Conservation (phyloP, 352 stramenopile species). For the Peronospora farinosa region DNA sequence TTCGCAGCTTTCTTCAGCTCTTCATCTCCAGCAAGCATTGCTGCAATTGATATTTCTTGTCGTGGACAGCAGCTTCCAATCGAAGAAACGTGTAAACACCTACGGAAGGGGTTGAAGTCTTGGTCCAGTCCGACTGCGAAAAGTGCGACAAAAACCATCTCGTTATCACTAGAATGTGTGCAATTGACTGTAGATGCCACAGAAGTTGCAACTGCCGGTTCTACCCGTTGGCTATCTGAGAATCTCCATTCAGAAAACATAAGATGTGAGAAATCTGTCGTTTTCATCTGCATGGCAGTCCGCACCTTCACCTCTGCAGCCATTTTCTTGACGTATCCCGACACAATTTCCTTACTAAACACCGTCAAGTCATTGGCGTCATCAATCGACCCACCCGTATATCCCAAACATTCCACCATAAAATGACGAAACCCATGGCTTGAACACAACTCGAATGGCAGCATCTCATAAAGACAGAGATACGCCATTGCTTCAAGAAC, state of each 20-base stretch:
- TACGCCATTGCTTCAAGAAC: constrained; percentile 54
- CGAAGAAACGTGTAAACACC: constrained; percentile 50
- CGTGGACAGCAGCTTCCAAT: constrained; percentile 11
- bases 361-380: constrained; percentile 37
- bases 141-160: constrained; percentile 35
- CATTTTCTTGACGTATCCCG: constrained; percentile 46
- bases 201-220: not conserved
- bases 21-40: constrained; percentile 24
- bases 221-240: constrained; percentile 1
- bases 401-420: constrained; percentile 47
- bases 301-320: constrained; percentile 43
- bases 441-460: constrained; percentile 60
- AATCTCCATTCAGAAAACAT: constrained; percentile 49
- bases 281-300: constrained; percentile 49
- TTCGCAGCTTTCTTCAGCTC: constrained; percentile 38
- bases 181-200: not conserved
- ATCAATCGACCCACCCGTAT: constrained; percentile 27
- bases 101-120: constrained; percentile 57
- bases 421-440: constrained; percentile 54
- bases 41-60: constrained; percentile 12
- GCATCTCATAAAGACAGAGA: constrained; percentile 61
- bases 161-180: not conserved
- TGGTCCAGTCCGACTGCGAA: constrained; percentile 59
- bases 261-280: constrained; percentile 50
- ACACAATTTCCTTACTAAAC: constrained; percentile 42